These are phyloP conservation scores for Cutaneotrichosporon sp. DNA, from an alignment of 1,284 basidiomycete species.

Conservation along the genomic window DNA sequence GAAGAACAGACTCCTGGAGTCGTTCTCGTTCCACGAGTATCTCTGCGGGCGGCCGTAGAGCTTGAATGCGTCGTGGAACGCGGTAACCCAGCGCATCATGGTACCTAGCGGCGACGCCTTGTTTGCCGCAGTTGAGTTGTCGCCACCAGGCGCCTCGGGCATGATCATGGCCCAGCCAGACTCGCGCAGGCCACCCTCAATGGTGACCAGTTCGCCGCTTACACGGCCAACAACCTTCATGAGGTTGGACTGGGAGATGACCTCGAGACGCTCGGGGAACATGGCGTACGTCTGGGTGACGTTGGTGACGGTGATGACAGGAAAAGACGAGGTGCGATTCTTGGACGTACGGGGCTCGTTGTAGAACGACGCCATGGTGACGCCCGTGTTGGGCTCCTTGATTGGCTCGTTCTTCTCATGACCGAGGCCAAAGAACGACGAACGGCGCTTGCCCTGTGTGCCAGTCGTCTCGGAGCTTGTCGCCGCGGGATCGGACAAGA, in stretches of 20 bases:
- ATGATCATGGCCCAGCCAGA: conserved; percentile 85
- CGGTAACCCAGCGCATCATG: conserved; percentile 93
- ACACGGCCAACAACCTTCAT: conserved; percentile 83
- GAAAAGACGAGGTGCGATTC: conserved; percentile 40
- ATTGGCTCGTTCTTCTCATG: conserved; percentile 59
- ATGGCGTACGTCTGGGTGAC: conserved; percentile 67
- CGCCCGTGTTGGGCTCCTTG: conserved; percentile 49
- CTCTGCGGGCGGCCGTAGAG: conserved; percentile 76
- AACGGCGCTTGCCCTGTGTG: conserved; percentile 36
- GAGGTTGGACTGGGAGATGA: conserved; percentile 80
- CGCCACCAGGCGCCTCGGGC: conserved; percentile 64
- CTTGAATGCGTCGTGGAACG: conserved; percentile 78
- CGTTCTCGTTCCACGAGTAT: conserved; percentile 83
- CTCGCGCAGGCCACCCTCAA: conserved; percentile 55
- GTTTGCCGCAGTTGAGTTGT: conserved; percentile 18
- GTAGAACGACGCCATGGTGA: conserved; percentile 52
- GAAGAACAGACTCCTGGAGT: conserved; percentile 57
- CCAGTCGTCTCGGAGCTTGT: conserved; percentile 27
- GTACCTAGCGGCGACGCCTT: conserved; percentile 58
- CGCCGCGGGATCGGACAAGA: conserved; percentile 58
- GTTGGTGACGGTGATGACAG: conserved; percentile 49
- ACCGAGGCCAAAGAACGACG: conserved; percentile 46
- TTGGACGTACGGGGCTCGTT: conserved; percentile 41
- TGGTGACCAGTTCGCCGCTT: conserved; percentile 67
- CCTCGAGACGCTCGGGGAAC: conserved; percentile 89